phyloP scores from a whole-genome alignment of 2,329 filamentous ascomycete genomes.

The Fusarium aywerte region DNA sequence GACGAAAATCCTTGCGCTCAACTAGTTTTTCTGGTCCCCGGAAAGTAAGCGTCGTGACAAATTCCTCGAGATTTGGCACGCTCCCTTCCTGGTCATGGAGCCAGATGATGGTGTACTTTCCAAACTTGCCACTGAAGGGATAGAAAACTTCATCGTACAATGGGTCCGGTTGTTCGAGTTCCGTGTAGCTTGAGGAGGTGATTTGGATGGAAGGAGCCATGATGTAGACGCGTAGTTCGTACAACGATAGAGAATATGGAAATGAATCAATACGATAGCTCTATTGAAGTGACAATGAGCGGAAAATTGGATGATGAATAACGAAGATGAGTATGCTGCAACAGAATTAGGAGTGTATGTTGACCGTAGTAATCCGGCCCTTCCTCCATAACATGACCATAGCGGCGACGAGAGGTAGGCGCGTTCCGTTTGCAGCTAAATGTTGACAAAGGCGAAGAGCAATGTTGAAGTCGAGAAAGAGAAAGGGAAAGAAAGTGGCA shows the following conservation, averaged over 20 bases:
- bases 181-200: background rate
- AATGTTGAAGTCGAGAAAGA: background rate
- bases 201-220: background rate
- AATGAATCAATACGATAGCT: background rate
- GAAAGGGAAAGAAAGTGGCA: background rate
- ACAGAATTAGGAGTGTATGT: background rate
- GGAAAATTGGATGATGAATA: background rate
- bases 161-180: too few species aligned
- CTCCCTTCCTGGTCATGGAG: background rate
- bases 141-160: background rate
- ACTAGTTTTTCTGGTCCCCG: background rate
- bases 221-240: background rate
- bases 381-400: background rate
- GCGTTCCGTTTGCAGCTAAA: background rate
- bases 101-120: background rate
- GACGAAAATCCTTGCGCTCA: background rate
- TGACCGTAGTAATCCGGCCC: background rate
- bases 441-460: background rate
- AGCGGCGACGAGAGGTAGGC: background rate
- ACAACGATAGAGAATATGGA: too few species aligned
- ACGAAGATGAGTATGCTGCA: background rate
- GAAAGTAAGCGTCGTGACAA: background rate
- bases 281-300: background rate
- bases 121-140: background rate
- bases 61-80: background rate